Evolutionary conservation across 169 alveolate species (phyloP), one percentile per base, ranked within the genome.

Genomic region (Eimeria falciformis): DNA sequence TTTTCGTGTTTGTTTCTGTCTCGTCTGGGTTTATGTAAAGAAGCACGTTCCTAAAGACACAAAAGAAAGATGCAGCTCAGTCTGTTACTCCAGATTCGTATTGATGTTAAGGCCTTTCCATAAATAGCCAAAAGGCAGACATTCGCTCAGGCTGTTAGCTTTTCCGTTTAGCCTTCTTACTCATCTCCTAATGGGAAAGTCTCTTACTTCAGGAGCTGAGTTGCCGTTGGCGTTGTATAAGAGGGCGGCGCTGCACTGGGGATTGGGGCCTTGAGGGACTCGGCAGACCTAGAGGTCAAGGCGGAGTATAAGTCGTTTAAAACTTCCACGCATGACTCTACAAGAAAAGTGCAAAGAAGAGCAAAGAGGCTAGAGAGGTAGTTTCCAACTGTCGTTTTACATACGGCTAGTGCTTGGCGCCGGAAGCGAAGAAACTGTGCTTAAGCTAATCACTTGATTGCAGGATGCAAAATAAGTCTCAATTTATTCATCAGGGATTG

Each of bases 291-390:
- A 14, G 73, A 14, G 73, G 73, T 62, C 33, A 62, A 12, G 37
- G 73, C 73, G 12, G n/a, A 9, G 29, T 62, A 62, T 12, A 62
- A n/a, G 37, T 62, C 73, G 1, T 12, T 62, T n/a, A 62, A 29
- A n/a, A 62, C 33, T n/a, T 62, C 73, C 12, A 62, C 73, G 73
- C 73, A 62, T 0, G 73, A n/a, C 29, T 62, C 73, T 62, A n/a
- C 73, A 12, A n/a, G 12, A 14, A 21, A 12, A 50, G 62, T 1
- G n/a, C n/a, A n/a, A 50, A 21, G 62, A 50, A 50, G 62, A 50
- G 62, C 62, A 50, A 50, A 12, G 62, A 21, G 18, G 62, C 11
- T 0, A 50, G 2, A 50, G 62, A 21, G 62, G 62, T 12, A 50
- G 62, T 0, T 12, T 12, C 62, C 1, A 50, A n/a, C n/a, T n/a